Evolutionary conservation across 1,284 basidiomycete species (phyloP).

Genomic region (Fomitiporia mediterranea): DNA sequence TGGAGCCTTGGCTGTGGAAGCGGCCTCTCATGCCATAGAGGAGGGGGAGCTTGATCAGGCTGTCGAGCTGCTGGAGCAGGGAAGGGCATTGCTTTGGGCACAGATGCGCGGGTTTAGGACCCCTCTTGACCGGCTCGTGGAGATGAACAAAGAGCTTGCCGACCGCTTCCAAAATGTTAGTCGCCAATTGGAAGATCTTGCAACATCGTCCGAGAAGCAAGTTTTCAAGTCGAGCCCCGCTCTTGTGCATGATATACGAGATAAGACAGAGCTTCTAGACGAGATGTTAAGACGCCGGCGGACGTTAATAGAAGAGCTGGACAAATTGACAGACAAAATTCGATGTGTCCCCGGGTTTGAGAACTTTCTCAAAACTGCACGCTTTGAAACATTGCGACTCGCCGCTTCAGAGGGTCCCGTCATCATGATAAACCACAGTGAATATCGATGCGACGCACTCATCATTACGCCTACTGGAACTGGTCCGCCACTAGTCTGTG

Average conservation of each 20-base stretch:
- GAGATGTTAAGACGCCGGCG: too few relatives aligned
- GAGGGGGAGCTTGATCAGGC: conserved; percentile 30
- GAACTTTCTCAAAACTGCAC: conserved; percentile 8
- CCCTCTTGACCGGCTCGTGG: conserved; percentile 24
- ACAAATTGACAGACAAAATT: neutral
- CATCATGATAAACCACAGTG: conserved; percentile 2
- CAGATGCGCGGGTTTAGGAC: too few relatives aligned
- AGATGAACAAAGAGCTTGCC: too few relatives aligned
- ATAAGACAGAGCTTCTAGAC: too few relatives aligned
- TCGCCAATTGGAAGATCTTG: too few relatives aligned
- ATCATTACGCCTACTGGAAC: neutral
- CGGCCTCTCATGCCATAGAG: conserved; percentile 28
- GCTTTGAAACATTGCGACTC: conserved; percentile 13
- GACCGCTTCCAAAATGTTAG: conserved; percentile 21
- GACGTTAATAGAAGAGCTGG: neutral
- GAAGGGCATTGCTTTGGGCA: too few relatives aligned
- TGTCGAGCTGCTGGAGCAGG: conserved; percentile 34
- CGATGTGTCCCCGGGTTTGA: conserved; percentile 14
- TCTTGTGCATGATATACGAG: too few relatives aligned
- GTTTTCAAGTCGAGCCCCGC: too few relatives aligned
- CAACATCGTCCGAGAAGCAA: too few relatives aligned
- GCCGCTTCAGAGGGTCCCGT: conserved; percentile 15
- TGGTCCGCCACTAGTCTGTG: too few relatives aligned
- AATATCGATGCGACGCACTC: conserved; percentile 4
- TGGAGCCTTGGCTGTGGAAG: neutral